A percentile compares a stretch with the other conserved stretches of the same genome.
Evolutionary conservation across 371 early-diverging fungal species (phyloP).

Genomic region (Mortierella sp.): DNA sequence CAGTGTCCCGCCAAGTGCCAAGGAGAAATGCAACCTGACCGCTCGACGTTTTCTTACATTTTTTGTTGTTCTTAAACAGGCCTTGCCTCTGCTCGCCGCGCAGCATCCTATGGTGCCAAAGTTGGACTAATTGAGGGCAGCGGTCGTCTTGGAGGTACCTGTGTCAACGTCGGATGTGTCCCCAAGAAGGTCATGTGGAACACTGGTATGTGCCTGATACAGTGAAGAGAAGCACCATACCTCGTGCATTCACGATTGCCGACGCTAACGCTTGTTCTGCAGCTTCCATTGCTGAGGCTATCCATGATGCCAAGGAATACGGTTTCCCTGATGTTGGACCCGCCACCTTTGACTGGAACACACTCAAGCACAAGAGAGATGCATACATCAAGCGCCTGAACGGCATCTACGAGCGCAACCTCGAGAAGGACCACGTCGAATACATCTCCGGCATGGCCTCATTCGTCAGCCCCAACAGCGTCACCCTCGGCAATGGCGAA

Average conservation of each 20-base stretch:
- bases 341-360: conserved; percentile 73
- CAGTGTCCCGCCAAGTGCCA: background rate
- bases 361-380: conserved; percentile 91
- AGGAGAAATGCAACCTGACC: background rate
- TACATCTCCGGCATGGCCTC: conserved; percentile 87
- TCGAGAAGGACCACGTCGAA: conserved; percentile 88
- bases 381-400: conserved; percentile 96
- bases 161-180: conserved; percentile 98
- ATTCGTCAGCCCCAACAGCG: conserved; percentile 80
- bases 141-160: conserved; percentile 92
- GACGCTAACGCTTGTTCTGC: background rate
- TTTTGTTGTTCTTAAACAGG: conserved; percentile 56
- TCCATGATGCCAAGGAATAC: conserved; percentile 89
- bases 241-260: background rate
- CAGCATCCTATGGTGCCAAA: conserved; percentile 90
- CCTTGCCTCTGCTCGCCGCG: conserved; percentile 94
- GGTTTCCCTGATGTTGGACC: conserved; percentile 77
- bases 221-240: background rate
- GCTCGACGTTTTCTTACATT: conserved; percentile 56
- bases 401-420: conserved; percentile 93
- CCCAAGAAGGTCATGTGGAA: conserved; percentile 99
- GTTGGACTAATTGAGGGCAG: conserved; percentile 92
- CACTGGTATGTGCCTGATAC: conserved; percentile 64
- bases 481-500: conserved; percentile 73
- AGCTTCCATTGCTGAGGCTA: conserved; percentile 88